Evolutionary conservation across 73 alveolate species (phyloP).

Genomic region (Uronychia setigera): DNA sequence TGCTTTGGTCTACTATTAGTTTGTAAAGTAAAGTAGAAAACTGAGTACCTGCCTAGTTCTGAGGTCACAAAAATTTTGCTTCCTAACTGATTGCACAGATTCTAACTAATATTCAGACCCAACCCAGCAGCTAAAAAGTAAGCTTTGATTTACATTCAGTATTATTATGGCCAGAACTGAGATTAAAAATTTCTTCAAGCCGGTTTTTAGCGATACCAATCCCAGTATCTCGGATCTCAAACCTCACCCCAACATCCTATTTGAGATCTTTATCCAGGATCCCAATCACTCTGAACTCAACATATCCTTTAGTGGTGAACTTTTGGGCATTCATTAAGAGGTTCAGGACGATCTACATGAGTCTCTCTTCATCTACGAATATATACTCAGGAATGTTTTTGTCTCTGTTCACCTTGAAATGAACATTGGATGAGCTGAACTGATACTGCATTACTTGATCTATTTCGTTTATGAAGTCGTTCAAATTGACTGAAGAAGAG

Average conservation of each 20-base stretch:
- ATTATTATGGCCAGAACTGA: neutral
- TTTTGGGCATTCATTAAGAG: slow-evolving; percentile 3
- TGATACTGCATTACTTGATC: neutral
- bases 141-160: neutral
- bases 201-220: neutral
- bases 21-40: neutral
- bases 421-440: neutral
- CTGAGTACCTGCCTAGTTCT: neutral
- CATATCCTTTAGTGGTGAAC: neutral
- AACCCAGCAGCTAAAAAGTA: neutral
- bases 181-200: neutral
- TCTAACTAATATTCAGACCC: neutral
- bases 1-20: too few relatives aligned
- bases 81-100: slow-evolving; percentile 1
- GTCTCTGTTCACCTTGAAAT: neutral
- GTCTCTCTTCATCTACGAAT: neutral
- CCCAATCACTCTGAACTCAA: neutral
- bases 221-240: slow-evolving; percentile 4
- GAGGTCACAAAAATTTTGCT: neutral
- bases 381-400: neutral
- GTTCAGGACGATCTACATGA: neutral
- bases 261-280: neutral
- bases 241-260: neutral
- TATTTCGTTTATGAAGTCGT: neutral
- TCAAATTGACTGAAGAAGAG: neutral